Evolutionary conservation across 1,284 basidiomycete species (phyloP).

Genomic region (Leccinum cinnamomeum): DNA sequence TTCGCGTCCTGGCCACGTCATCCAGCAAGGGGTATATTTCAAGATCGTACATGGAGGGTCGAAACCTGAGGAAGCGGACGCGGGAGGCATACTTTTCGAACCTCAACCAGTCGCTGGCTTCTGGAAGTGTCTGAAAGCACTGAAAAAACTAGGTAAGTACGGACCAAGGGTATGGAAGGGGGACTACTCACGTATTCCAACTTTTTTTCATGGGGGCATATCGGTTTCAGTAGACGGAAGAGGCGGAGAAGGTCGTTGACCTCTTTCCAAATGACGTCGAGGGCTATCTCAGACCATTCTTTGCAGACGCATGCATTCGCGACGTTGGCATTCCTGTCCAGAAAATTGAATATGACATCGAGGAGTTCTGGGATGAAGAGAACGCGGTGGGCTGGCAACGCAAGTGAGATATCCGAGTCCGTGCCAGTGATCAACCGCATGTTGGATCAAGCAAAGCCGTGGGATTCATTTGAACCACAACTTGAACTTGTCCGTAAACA

Average conservation of each 20-base stretch:
- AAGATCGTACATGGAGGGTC: conserved; percentile 2
- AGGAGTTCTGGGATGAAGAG: conserved; percentile 53
- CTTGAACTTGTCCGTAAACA: too few relatives aligned
- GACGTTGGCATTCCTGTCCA: conserved; percentile 40
- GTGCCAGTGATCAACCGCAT: neutral
- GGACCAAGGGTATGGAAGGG: neutral
- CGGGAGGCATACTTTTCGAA: conserved; percentile 56
- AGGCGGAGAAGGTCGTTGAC: conserved; percentile 46
- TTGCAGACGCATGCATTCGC: conserved; percentile 50
- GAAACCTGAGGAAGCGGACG: conserved; percentile 45
- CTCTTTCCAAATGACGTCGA: conserved; percentile 54
- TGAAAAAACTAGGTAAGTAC: conserved; percentile 19
- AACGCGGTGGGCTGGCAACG: conserved; percentile 10
- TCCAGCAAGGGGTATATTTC: conserved; percentile 42
- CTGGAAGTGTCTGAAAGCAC: conserved; percentile 45
- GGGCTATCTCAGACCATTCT: conserved; percentile 50
- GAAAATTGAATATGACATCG: conserved; percentile 46
- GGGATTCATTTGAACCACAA: neutral
- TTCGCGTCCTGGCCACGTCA: conserved; percentile 55
- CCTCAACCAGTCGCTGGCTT: conserved; percentile 54
- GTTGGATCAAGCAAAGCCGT: neutral
- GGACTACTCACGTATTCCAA: conserved; percentile 27
- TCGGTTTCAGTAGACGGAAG: conserved; percentile 47
- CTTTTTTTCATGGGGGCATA: conserved; percentile 14
- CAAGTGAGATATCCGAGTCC: neutral